Evolutionary conservation across 805 yeast genomes (phyloP).

Genomic region (Yarrowia deformans): DNA sequence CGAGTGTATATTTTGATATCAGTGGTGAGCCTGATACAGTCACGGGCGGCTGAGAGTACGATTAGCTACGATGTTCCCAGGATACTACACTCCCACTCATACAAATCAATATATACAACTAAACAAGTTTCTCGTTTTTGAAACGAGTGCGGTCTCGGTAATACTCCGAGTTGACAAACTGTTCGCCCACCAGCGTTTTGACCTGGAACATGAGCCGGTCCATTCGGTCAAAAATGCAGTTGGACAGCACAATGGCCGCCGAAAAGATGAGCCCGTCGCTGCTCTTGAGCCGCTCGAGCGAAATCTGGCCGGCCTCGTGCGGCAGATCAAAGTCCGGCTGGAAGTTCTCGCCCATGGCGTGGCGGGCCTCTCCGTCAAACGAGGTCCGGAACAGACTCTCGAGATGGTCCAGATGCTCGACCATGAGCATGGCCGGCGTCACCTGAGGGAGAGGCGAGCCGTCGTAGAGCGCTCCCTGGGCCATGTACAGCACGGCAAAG

Average conservation of each 20-base stretch:
- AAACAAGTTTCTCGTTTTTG: constrained; percentile 20
- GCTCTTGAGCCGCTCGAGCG: constrained; percentile 37
- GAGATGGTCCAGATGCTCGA: constrained; percentile 40
- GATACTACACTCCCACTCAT: too few relatives aligned
- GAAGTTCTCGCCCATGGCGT: constrained; percentile 3
- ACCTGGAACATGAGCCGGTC: constrained; percentile 48
- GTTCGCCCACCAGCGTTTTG: constrained; percentile 51
- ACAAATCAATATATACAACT: not conserved
- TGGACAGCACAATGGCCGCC: constrained; percentile 45
- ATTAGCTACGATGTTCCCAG: too few relatives aligned
- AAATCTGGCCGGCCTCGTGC: not conserved
- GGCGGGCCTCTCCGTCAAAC: not conserved
- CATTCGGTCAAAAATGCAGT: constrained; percentile 48
- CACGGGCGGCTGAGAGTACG: too few relatives aligned
- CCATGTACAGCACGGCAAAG: constrained; percentile 49
- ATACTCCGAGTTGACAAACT: constrained; percentile 45
- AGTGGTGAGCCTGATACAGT: too few relatives aligned
- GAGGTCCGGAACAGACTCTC: constrained; percentile 2
- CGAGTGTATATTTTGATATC: too few relatives aligned
- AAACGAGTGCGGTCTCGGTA: constrained; percentile 36
- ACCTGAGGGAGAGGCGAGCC: constrained; percentile 49
- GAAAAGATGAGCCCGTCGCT: constrained; percentile 45
- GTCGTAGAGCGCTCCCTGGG: constrained; percentile 46
- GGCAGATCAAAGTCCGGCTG: not conserved
- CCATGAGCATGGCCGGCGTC: constrained; percentile 47